Evolutionary conservation across 345 rosid genomes (phyloP), one percentile per base, ranked within the genome.

Genomic region (Xanthoceras sorbifolium): DNA sequence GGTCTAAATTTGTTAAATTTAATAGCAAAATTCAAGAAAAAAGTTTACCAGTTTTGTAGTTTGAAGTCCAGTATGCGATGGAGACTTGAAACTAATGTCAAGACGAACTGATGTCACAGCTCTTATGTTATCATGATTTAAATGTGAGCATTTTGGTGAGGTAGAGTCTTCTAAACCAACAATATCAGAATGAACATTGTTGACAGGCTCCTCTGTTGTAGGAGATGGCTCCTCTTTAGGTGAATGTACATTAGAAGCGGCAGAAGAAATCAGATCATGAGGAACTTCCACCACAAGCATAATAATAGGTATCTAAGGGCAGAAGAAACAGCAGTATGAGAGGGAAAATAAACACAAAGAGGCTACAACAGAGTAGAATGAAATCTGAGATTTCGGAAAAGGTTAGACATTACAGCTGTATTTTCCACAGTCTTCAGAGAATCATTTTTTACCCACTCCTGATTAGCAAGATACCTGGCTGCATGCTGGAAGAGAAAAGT

Each of bases 261-360:
- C 82, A 57, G 93, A 80, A 31, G 73, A 84, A 70, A 86, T 86
- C 81, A 90, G 77, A 88, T 95, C 98, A 82, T 73, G 86, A 17
- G 99, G 99, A 76, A 95, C 98, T 78, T 95, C 99, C 81, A 95
- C 96, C 81, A 88, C 99, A 79, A 95, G 96, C 97, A 83, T 93
- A 80, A 95, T 95, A 72, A 95, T 86, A 75, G 99, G 98, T 82
- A 93, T 90, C 99, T 95, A 81, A 77, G 80, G 76, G 71, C 76
- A 80, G 81, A 54, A 38, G 20, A 71, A n/a, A 31, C 10, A 52
- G 10, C 54, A 44, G 44, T n/a, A 75, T 77, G 48, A 78, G 85
- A 77, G 74, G 72, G 71, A 60, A 73, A 31, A 66, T 25, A 77
- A 80, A 67, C 68, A 66, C 36, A 72, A 42, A 42, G 76, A 61